phyloP scores from a whole-genome alignment of 2,329 filamentous ascomycete species.

The Rhinocladiella mackenziei region DNA sequence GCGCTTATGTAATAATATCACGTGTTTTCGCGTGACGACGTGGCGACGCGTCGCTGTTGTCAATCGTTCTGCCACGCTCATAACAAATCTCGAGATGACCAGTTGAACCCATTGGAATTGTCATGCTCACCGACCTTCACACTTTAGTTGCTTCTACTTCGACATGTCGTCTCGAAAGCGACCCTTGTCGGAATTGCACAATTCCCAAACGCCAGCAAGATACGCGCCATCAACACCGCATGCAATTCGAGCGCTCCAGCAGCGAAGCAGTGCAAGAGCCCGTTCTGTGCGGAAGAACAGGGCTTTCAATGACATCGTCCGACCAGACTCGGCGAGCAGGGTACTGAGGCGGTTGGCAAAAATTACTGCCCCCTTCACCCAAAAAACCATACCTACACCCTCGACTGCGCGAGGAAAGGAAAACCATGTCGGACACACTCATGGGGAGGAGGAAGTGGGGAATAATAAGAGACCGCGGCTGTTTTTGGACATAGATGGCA shows the following conservation, averaged over 20 bases:
- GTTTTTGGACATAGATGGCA: slow-evolving; percentile 41
- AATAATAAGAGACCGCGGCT: slow-evolving; percentile 40
- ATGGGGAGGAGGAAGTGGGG: slow-evolving; percentile 41
- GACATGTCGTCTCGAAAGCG: slow-evolving; percentile 26
- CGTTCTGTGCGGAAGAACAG: slow-evolving; percentile 25
- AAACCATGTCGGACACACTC: slow-evolving; percentile 24
- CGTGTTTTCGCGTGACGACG: too few species aligned
- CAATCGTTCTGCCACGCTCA: too few species aligned
- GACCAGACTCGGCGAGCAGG: slow-evolving; percentile 53
- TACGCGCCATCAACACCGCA: slow-evolving; percentile 52
- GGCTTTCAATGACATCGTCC: slow-evolving; percentile 33
- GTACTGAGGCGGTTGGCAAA: slow-evolving; percentile 51
- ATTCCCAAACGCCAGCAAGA: slow-evolving; percentile 31
- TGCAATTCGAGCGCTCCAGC: slow-evolving; percentile 52
- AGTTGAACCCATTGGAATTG: too few species aligned
- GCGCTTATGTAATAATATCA: too few species aligned
- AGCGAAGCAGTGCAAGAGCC: slow-evolving; percentile 36
- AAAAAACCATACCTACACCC: slow-evolving; percentile 47
- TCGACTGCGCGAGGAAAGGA: slow-evolving; percentile 33
- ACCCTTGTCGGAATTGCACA: slow-evolving; percentile 14
- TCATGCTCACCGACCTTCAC: too few species aligned
- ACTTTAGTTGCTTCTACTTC: too few species aligned
- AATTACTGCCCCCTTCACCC: slow-evolving; percentile 50
- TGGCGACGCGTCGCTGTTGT: too few species aligned
- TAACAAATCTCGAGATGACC: too few species aligned